Base-by-base conservation (phyloP, 345 rosid species). In the Euphorbia peplus region DNA sequence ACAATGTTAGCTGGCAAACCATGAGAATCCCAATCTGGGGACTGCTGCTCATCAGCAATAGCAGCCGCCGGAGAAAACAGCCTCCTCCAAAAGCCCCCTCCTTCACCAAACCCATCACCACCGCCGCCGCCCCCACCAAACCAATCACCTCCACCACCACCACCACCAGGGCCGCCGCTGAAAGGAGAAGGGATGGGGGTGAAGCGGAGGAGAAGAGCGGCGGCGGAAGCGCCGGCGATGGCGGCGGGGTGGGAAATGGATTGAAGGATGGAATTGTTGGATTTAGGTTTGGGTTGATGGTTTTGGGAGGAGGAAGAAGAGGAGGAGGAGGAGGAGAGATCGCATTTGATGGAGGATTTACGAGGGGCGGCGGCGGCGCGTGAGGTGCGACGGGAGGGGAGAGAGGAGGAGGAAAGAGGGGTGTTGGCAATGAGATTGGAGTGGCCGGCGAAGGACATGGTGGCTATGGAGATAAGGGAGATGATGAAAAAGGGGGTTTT, bases 1-100 rank as follows among this genome's bases (percentile, higher is more conserved):
- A 83, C 76, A 28, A 88, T 87, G 84, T 95, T 90, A 24, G 90
- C 97, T 3, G 99, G 99, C 14, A 91, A 69, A 6, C 98, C 98
- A 48, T 88, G 99, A 24, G 96, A 75, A 74, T 95, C 98, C 93
- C 92, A 95, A 39, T 90, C 99, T 39, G 71, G 80, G 7, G 81
- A 76, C 52, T 86, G 90, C 47, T 44, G 72, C 41, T 92, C 98
- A 52, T 92, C 97, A 2, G 98, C 99, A 39, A 87, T 81, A 0
- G 99, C 98, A 1, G 80, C 51, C 0, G 88, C 76, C 0, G 76
- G 82, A 6, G 83, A 73, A 48, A 95, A 73, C 60, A 92, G 22
- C 8, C 75, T 63, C 55, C 71, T 73, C 93, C 93, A 88, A 67
- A 92, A 88, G 15, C 76, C 85, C 48, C 71, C 71, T 2, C 75